phyloP scores from a whole-genome alignment of 768 basidiomycete genomes.

The Cystobasidium onofrii region DNA sequence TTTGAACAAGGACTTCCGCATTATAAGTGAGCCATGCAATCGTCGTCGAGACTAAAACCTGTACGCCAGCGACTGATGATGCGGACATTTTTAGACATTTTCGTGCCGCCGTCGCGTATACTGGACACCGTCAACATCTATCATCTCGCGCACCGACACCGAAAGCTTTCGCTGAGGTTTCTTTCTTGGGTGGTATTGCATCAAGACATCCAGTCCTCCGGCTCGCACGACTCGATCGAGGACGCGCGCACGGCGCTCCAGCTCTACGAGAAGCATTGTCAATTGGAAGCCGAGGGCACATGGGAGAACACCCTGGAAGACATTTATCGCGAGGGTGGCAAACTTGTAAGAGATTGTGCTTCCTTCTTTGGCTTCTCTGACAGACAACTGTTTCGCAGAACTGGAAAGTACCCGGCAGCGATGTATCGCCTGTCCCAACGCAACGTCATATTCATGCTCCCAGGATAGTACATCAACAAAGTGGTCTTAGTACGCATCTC shows the following conservation, averaged over 20 bases:
- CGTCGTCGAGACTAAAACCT: no score
- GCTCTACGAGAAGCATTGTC: conserved; percentile 71
- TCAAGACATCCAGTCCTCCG: conserved; percentile 75
- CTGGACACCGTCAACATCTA: conserved; percentile 98
- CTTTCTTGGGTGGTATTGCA: conserved; percentile 88
- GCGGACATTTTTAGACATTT: conserved; percentile 64
- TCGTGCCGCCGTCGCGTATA: conserved; percentile 88
- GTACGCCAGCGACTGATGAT: no score
- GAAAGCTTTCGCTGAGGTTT: conserved; percentile 83
- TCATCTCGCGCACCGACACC: conserved; percentile 68
- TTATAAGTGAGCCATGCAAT: conserved; percentile 79
- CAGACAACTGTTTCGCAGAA: not conserved
- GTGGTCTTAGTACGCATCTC: not conserved
- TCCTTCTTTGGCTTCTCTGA: no score
- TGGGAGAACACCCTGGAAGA: conserved; percentile 81
- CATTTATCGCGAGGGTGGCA: conserved; percentile 48
- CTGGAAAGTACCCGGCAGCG: conserved; percentile 25
- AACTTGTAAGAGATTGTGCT: conserved; percentile 43
- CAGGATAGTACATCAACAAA: not conserved
- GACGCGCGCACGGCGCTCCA: conserved; percentile 79
- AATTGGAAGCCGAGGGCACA: conserved; percentile 58
- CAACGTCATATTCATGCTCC: not conserved
- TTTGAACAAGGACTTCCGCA: conserved; percentile 91
- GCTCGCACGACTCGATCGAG: conserved; percentile 97
- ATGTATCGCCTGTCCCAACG: conserved; percentile 4